Evolutionary conservation across 1,284 basidiomycete genomes (phyloP).

Genomic region (Bondarzewia mesenterica): DNA sequence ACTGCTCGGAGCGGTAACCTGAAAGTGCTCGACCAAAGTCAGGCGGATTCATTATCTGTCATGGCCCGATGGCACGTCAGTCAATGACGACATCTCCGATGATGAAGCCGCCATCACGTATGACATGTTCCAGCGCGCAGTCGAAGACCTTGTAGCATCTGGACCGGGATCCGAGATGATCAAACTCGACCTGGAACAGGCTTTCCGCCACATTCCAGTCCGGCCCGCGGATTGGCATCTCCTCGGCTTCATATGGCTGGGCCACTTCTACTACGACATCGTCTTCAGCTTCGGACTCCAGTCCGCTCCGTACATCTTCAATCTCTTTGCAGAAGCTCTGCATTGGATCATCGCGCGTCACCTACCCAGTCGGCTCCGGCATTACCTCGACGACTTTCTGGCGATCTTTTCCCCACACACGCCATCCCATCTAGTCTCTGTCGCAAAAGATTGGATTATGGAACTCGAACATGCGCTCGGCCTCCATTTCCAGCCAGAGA

Average conservation of each 20-base stretch:
- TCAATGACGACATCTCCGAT: not conserved
- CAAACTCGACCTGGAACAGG: conserved; percentile 31
- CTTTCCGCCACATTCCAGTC: conserved; percentile 30
- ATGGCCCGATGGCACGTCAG: not conserved
- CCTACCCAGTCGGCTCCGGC: conserved; percentile 17
- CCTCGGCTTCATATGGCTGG: conserved; percentile 25
- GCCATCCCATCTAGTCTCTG: not conserved
- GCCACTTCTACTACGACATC: conserved; percentile 21
- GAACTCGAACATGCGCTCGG: conserved; percentile 18
- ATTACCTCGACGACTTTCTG: conserved; percentile 27
- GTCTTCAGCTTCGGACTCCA: conserved; percentile 18
- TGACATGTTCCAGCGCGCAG: not conserved
- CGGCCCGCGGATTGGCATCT: conserved; percentile 23
- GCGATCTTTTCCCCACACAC: conserved; percentile 11
- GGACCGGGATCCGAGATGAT: conserved; percentile 24
- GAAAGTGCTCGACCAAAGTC: not conserved
- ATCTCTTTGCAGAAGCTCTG: conserved; percentile 26
- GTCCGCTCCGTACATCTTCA: conserved; percentile 30
- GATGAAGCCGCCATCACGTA: not conserved
- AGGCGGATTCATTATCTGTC: not conserved
- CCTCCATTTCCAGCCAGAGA: conserved; percentile 20
- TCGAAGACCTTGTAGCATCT: conserved; percentile 4
- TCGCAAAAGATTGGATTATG: conserved; percentile 19
- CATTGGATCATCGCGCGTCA: conserved; percentile 28
- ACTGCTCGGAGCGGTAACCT: not conserved